Conservation (phyloP, 148 eudicot species). For the Polygonum maritimum region DNA sequence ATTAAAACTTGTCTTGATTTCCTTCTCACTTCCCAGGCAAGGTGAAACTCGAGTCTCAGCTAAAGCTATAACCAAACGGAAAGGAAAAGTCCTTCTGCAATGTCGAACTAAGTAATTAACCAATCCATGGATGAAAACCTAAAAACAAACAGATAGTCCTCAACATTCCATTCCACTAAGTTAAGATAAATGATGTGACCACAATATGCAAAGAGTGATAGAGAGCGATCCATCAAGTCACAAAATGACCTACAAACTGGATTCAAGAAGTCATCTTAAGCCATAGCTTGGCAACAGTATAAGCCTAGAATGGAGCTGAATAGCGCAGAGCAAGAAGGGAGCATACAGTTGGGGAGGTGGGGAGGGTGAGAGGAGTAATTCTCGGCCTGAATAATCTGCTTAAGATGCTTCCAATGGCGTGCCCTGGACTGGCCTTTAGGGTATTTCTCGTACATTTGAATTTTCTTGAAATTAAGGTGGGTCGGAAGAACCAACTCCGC, state of each 20-base stretch:
- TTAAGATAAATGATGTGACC: neutral
- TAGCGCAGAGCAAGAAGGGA: neutral
- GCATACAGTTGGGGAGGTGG: conserved; percentile 74
- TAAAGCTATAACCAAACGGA: neutral
- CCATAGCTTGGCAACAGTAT: neutral
- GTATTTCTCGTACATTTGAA: conserved; percentile 79
- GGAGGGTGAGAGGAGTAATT: conserved; percentile 54
- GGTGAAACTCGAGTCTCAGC: neutral
- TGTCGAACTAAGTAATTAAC: neutral
- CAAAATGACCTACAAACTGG: neutral
- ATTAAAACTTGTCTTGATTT: neutral
- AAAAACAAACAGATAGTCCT: neutral
- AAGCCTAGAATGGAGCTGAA: neutral
- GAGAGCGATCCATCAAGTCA: neutral
- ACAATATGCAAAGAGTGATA: neutral
- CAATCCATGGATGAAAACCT: neutral
- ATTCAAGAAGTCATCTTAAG: neutral
- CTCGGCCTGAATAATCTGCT: conserved; percentile 88
- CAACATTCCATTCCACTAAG: neutral
- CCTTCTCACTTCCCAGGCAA: neutral
- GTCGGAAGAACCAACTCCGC: conserved; percentile 73
- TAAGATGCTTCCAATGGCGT: conserved; percentile 90
- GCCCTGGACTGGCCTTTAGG: conserved; percentile 89
- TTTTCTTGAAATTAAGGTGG: conserved; percentile 67
- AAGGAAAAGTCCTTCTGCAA: neutral